phyloP scores from a whole-genome alignment of 2,329 filamentous ascomycete species.

The Mycosphaerella sp. region DNA sequence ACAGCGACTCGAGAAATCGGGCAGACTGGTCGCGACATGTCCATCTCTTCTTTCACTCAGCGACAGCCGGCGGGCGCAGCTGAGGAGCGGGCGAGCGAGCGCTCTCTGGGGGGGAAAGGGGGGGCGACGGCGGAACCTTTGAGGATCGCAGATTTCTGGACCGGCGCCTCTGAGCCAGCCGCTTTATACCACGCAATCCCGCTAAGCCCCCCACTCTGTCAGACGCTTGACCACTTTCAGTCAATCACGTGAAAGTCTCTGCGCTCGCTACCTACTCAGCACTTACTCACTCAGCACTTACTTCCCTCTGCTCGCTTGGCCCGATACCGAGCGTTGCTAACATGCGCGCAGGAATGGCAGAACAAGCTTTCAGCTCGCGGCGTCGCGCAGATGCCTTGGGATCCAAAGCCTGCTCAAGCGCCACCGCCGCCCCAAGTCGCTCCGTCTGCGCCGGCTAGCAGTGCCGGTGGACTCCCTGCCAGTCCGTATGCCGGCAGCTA shows the following conservation, averaged over 20 bases:
- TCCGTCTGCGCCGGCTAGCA: constrained; percentile 26
- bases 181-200: constrained; percentile 39
- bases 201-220: constrained; percentile 19
- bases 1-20: not conserved
- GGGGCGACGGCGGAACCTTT: constrained; percentile 41
- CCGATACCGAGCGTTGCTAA: constrained; percentile 9
- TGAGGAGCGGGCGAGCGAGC: constrained; percentile 15
- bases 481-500: constrained; percentile 19
- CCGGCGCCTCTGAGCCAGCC: constrained; percentile 37
- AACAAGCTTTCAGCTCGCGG: constrained; percentile 76
- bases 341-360: constrained; percentile 72
- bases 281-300: not conserved
- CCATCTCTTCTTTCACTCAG: constrained; percentile 1
- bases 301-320: not conserved
- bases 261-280: not conserved
- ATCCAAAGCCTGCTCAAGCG: constrained; percentile 68
- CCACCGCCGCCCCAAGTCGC: constrained; percentile 32
- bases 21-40: not conserved
- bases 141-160: constrained; percentile 34
- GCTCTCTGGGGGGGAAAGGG: constrained; percentile 30
- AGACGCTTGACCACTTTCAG: constrained; percentile 34
- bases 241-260: constrained; percentile 20
- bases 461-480: constrained; percentile 21
- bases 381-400: constrained; percentile 90
- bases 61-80: constrained; percentile 15